These are phyloP conservation scores for Yamadazyma paraphyllophila DNA, from an alignment of 805 yeast genomes.

Conservation along the genomic window DNA sequence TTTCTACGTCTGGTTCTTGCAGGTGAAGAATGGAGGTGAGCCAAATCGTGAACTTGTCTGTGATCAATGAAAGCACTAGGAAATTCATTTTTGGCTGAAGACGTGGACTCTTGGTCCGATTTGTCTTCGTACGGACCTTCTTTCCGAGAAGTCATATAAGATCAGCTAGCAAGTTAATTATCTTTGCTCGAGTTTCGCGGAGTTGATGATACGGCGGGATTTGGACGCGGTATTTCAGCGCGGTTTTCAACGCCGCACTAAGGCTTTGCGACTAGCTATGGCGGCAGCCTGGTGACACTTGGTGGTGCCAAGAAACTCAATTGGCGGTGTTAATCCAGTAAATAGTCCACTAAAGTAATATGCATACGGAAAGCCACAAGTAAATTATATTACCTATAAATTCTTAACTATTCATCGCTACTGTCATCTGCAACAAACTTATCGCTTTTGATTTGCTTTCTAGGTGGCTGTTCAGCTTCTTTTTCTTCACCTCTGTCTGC, in stretches of 20 bases:
- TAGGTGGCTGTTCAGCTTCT: background rate
- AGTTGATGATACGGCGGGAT: background rate
- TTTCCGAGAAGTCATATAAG: background rate
- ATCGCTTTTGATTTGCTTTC: background rate
- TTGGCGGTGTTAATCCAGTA: no score
- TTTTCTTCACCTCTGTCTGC: slow-evolving; percentile 13
- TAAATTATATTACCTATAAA: no score
- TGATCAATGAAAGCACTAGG: slow-evolving; percentile 31
- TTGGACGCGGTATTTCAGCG: background rate
- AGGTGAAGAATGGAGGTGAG: slow-evolving; percentile 29
- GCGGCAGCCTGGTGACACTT: no score
- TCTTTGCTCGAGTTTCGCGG: background rate
- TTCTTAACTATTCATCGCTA: slow-evolving; percentile 2
- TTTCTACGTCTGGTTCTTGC: slow-evolving; percentile 27
- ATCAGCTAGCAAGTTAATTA: no score
- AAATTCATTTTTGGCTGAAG: slow-evolving; percentile 11
- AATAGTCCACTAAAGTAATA: no score
- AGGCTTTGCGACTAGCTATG: no score
- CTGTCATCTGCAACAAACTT: slow-evolving; percentile 3
- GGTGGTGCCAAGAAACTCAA: no score
- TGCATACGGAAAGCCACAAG: no score
- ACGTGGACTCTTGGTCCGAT: slow-evolving; percentile 8
- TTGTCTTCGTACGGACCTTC: slow-evolving; percentile 2
- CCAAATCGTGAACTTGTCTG: slow-evolving; percentile 25
- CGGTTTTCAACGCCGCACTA: no score